These are phyloP conservation scores for Apiospora sp. DNA, from an alignment of 2,329 filamentous ascomycete species.

Conservation along the genomic window DNA sequence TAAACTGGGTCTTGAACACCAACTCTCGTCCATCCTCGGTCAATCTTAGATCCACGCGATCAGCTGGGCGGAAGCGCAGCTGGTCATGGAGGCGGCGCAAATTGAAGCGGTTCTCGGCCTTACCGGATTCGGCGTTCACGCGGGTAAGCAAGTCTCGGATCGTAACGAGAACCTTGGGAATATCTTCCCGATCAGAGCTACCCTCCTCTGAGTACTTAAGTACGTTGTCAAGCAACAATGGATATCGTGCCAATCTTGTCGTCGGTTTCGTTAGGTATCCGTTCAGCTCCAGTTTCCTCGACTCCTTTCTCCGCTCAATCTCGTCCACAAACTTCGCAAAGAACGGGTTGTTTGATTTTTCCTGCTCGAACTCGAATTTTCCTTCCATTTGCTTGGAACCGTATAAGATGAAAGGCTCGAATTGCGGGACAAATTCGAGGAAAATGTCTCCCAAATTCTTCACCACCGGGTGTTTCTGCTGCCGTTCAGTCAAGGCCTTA, in stretches of 20 bases:
- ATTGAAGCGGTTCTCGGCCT: conserved; percentile 97
- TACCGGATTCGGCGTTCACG: conserved; percentile 95
- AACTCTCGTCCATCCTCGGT: conserved; percentile 93
- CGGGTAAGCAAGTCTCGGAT: conserved; percentile 87
- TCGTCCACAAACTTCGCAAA: conserved; percentile 96
- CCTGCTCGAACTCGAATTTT: conserved; percentile 98
- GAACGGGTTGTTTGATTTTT: conserved; percentile 83
- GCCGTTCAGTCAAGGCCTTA: conserved; percentile 84
- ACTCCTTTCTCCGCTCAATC: conserved; percentile 94
- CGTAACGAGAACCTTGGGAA: conserved; percentile 85
- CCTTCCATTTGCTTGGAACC: conserved; percentile 95
- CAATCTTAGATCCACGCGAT: conserved; percentile 91
- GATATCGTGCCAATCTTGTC: conserved; percentile 92
- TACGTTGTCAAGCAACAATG: conserved; percentile 88
- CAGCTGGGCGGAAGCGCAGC: conserved; percentile 87
- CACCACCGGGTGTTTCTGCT: conserved; percentile 90
- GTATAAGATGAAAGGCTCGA: conserved; percentile 95
- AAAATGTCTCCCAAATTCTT: conserved; percentile 93
- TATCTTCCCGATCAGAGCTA: conserved; percentile 88
- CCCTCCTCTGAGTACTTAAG: conserved; percentile 90
- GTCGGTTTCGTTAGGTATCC: conserved; percentile 98
- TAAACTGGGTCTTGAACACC: conserved; percentile 92
- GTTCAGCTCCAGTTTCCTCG: conserved; percentile 94
- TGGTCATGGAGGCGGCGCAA: conserved; percentile 90
- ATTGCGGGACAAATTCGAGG: conserved; percentile 87